These are phyloP conservation scores for Phaeosphaeriaceae sp. DNA, from an alignment of 2,329 filamentous ascomycete genomes.

Conservation along the genomic window DNA sequence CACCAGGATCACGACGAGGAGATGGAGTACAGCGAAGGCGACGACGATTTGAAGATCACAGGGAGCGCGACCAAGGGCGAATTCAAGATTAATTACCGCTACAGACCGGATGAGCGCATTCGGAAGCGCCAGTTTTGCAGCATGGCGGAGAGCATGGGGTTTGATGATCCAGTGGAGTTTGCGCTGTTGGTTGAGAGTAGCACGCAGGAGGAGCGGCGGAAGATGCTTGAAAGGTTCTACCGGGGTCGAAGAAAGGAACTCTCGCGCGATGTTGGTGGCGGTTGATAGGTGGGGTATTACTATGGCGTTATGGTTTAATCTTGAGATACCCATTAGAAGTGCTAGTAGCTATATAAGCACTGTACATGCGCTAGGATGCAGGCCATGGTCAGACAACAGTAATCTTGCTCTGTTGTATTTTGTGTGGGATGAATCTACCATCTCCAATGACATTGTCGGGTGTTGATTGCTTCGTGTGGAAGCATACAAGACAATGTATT, in stretches of 20 bases:
- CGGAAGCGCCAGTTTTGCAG: slow-evolving; percentile 85
- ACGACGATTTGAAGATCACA: slow-evolving; percentile 20
- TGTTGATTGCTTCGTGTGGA: no score
- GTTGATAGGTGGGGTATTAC: not conserved
- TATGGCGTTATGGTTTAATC: not conserved
- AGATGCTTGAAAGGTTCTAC: slow-evolving; percentile 84
- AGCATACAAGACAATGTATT: no score
- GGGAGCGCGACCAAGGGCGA: slow-evolving; percentile 32
- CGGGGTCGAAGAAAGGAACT: slow-evolving; percentile 64
- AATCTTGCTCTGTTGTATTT: no score
- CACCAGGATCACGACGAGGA: slow-evolving; percentile 24
- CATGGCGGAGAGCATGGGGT: slow-evolving; percentile 84
- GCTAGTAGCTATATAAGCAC: no score
- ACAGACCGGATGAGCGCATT: slow-evolving; percentile 77
- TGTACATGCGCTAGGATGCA: no score
- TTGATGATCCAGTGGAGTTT: slow-evolving; percentile 79
- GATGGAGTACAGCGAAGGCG: slow-evolving; percentile 14
- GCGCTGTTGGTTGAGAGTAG: slow-evolving; percentile 88
- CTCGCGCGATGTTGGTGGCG: slow-evolving; percentile 1
- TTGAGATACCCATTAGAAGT: not conserved
- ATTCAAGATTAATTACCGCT: slow-evolving; percentile 62
- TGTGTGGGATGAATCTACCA: no score
- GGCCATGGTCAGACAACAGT: no score
- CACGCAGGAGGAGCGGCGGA: slow-evolving; percentile 82
- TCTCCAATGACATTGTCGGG: no score